Percentiles rank a stretch among this genome's conserved stretches.
Conservation (phyloP, 805 yeast species). For the Saccharomycopsis schoenii region DNA sequence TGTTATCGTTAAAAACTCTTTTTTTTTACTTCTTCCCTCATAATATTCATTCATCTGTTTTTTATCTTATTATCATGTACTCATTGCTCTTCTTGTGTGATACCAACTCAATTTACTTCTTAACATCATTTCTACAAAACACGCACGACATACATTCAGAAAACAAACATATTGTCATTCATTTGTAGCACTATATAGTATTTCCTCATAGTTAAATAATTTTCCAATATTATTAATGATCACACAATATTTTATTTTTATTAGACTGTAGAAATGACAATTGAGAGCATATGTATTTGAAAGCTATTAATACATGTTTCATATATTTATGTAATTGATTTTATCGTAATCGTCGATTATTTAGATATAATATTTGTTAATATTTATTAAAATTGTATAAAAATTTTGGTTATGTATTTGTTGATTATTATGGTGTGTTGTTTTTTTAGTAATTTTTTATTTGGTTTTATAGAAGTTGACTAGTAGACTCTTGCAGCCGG, state of each 20-base stretch:
- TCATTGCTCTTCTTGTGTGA: background rate
- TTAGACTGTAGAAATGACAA: background rate
- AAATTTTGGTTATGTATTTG: background rate
- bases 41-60: background rate
- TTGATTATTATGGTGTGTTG: background rate
- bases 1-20: background rate
- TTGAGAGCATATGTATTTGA: background rate
- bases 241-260: background rate
- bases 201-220: background rate
- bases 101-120: background rate
- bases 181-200: background rate
- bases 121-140: too few relatives aligned
- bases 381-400: background rate
- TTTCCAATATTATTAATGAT: too few relatives aligned
- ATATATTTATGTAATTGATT: background rate
- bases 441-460: background rate
- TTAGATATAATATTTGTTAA: background rate
- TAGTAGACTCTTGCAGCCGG: conserved; percentile 95
- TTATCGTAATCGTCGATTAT: background rate
- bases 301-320: background rate
- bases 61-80: too few relatives aligned
- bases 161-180: too few relatives aligned
- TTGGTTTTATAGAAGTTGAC: background rate
- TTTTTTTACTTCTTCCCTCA: background rate
- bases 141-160: background rate